Percentiles rank a stretch among this genome's conserved stretches.
Evolutionary conservation across 2,329 filamentous ascomycete species (phyloP).

Genomic region (Dactylonectria estremocensis): DNA sequence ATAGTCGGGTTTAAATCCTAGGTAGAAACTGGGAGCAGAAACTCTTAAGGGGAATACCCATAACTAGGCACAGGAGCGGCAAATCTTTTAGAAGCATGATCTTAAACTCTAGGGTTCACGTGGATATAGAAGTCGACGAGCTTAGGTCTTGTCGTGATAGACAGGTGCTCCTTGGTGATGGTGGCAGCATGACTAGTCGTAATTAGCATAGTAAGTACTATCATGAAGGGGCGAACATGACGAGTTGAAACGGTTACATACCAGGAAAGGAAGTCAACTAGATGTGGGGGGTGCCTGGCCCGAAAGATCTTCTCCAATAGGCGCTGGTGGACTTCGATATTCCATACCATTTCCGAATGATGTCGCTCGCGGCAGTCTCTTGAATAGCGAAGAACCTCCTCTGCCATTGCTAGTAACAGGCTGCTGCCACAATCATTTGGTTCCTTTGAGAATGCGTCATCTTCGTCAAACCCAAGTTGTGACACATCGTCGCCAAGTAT

Average conservation of each 20-base stretch:
- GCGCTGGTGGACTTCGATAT: slow-evolving; percentile 7
- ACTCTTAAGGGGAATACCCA: too few relatives aligned
- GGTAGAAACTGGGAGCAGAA: too few relatives aligned
- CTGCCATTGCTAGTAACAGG: not conserved
- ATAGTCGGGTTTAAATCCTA: too few relatives aligned
- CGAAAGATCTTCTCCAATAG: slow-evolving; percentile 12
- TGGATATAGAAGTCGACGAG: slow-evolving; percentile 13
- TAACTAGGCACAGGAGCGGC: too few relatives aligned
- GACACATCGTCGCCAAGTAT: slow-evolving; percentile 3
- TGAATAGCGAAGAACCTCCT: slow-evolving; percentile 3
- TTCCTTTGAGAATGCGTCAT: slow-evolving; percentile 5
- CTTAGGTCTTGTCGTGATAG: slow-evolving; percentile 6
- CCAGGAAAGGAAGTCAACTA: slow-evolving; percentile 2
- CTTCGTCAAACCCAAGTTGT: not conserved
- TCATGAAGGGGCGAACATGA: not conserved
- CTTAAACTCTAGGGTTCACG: slow-evolving; percentile 8
- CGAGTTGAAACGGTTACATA: too few relatives aligned
- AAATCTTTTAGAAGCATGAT: too few relatives aligned
- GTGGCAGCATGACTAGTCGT: slow-evolving; percentile 11
- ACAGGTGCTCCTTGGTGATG: slow-evolving; percentile 9
- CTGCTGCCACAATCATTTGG: slow-evolving; percentile 7
- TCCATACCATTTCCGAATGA: slow-evolving; percentile 7
- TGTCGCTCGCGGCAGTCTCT: not conserved
- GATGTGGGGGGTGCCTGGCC: not conserved
- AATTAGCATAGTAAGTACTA: not conserved